A percentile compares a stretch with the other conserved stretches of the same genome.
phyloP scores from a whole-genome alignment of 2,329 filamentous ascomycete species.

The Zymoseptoria pseudotritici region DNA sequence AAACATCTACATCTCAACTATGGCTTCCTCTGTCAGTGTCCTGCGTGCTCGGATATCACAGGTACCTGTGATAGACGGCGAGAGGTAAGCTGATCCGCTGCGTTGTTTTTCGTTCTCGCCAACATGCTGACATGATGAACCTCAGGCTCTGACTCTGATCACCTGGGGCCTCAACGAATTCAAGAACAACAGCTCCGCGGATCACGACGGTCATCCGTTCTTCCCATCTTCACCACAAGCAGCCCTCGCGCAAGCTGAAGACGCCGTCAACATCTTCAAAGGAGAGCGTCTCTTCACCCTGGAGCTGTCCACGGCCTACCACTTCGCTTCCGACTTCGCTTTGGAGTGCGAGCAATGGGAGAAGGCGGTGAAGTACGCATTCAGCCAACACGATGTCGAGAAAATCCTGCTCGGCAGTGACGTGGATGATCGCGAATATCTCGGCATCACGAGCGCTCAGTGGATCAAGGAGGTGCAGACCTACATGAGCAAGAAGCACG shows the following conservation, averaged over 20 bases:
- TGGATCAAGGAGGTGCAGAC: constrained; percentile 7
- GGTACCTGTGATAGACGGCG: constrained; percentile 14
- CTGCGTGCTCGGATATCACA: constrained; percentile 18
- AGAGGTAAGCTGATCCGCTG: constrained; percentile 1
- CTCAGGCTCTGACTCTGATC: constrained; percentile 1
- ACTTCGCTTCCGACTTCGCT: constrained; percentile 12
- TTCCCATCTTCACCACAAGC: constrained; percentile 5
- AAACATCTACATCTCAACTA: constrained; percentile 16
- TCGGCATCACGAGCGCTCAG: constrained; percentile 7
- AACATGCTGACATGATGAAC: not conserved
- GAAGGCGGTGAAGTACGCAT: constrained; percentile 12
- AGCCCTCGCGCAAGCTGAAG: constrained; percentile 13
- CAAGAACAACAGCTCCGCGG: constrained; percentile 1
- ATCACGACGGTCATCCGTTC: constrained; percentile 4
- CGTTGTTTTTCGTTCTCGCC: constrained; percentile 2
- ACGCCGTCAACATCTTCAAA: constrained; percentile 77
- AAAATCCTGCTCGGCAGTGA: constrained; percentile 20
- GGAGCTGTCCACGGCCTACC: constrained; percentile 21
- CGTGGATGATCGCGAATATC: constrained; percentile 7
- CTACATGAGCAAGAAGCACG: no score
- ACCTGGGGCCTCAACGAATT: constrained; percentile 14
- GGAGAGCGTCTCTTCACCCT: constrained; percentile 65
- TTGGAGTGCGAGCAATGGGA: constrained; percentile 8
- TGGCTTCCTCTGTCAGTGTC: constrained; percentile 25
- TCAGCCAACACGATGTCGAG: constrained; percentile 24